phyloP scores from a whole-genome alignment of 2,329 filamentous ascomycete genomes.

The Fusarium coicis region DNA sequence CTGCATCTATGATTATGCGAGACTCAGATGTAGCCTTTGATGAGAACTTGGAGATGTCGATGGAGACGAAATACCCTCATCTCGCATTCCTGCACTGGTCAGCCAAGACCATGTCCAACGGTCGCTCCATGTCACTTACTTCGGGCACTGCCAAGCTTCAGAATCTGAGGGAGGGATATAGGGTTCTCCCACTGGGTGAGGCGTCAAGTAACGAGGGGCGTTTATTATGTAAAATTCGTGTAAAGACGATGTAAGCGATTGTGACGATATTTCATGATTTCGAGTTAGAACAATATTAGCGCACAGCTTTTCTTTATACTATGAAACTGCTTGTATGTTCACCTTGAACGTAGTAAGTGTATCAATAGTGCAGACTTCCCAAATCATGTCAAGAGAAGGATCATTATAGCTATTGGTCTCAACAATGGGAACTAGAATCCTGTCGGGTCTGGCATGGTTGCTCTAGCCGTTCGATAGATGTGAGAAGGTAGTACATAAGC shows the following conservation, averaged over 20 bases:
- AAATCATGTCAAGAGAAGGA: neutral
- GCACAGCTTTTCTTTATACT: neutral
- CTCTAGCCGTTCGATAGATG: neutral
- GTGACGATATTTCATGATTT: neutral
- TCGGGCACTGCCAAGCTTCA: slow-evolving; percentile 1
- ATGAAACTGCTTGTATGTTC: too few relatives aligned
- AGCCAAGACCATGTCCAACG: rapidly evolving
- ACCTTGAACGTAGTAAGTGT: too few relatives aligned
- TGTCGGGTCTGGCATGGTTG: neutral
- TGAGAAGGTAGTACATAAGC: neutral
- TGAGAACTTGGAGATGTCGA: neutral
- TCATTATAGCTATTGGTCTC: neutral
- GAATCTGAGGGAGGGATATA: slow-evolving; percentile 9
- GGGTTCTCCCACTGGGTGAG: neutral
- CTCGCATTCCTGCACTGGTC: slow-evolving; percentile 16
- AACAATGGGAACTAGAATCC: neutral
- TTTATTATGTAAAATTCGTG: slow-evolving; percentile 14
- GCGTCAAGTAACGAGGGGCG: neutral
- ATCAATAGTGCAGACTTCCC: too few relatives aligned
- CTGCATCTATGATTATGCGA: rapidly evolving
- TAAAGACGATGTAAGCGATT: neutral
- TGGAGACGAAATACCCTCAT: neutral
- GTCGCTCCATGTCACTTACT: neutral
- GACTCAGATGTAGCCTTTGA: neutral
- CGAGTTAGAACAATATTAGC: neutral